Percentiles rank a stretch among this genome's conserved stretches.
Evolutionary conservation across 805 yeast species (phyloP).

Genomic region (Saccharomycopsis malanga): DNA sequence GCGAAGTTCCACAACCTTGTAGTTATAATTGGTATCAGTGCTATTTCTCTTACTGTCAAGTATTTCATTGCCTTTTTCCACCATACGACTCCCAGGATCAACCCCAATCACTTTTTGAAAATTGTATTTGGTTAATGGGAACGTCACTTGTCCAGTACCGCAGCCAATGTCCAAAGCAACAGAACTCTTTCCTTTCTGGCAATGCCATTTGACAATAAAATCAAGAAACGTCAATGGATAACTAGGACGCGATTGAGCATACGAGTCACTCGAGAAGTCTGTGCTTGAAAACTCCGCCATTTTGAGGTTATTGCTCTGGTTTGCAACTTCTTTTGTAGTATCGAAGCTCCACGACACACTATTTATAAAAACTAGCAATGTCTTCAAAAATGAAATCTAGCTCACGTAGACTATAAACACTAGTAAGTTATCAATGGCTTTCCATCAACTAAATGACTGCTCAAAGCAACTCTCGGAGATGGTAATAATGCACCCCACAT

Average conservation of each 20-base stretch:
- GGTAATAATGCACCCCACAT: too few relatives aligned
- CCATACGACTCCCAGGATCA: slow-evolving; percentile 56
- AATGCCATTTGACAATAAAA: slow-evolving; percentile 29
- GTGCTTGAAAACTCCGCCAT: slow-evolving; percentile 6
- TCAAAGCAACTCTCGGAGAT: too few relatives aligned
- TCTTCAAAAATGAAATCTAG: too few relatives aligned
- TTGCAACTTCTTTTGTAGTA: too few relatives aligned
- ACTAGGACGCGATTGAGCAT: slow-evolving; percentile 56
- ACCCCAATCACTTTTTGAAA: slow-evolving; percentile 51
- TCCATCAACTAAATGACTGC: too few relatives aligned
- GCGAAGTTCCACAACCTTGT: slow-evolving; percentile 24
- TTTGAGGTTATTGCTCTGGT: too few relatives aligned
- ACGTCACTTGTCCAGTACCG: slow-evolving; percentile 73
- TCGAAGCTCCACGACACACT: too few relatives aligned
- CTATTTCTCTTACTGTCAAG: background rate
- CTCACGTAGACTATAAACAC: too few relatives aligned
- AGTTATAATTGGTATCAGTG: too few relatives aligned
- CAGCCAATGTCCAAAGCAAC: slow-evolving; percentile 68
- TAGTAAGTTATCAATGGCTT: too few relatives aligned
- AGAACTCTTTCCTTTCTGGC: slow-evolving; percentile 22
- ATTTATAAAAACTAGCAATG: too few relatives aligned
- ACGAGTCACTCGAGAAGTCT: slow-evolving; percentile 26
- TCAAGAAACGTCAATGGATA: slow-evolving; percentile 51
- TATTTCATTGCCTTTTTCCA: slow-evolving; percentile 27
- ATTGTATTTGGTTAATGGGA: slow-evolving; percentile 31